Evolutionary conservation across 202 grass and related monocot species (phyloP), one percentile per base, ranked within the genome.

Genomic region (Panicum hallii): DNA sequence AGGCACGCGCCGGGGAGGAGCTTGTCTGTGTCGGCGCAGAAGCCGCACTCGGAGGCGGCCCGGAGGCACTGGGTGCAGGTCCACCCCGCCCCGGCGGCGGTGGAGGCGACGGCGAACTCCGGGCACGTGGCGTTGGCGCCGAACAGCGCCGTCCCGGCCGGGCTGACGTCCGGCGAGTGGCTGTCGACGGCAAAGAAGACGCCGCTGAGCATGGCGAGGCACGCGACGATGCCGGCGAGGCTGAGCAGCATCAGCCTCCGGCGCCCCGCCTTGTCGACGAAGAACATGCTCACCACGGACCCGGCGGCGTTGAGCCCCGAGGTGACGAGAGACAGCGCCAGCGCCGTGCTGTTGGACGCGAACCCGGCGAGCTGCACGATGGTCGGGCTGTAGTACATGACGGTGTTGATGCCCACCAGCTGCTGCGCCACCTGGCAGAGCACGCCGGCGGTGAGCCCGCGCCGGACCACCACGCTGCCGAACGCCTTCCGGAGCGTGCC

Each of bases 331-430:
- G 93, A 93, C 26, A 95, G 89, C 19, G 90, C 87, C 15, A 98
- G 83, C 10, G 93, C 95, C 15, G 91, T 91, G 54, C 75, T 81
- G 83, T 98, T 98, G n/a, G 95, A 98, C 11, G 95, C 89, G 62
- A 93, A 95, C 15, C 95, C 93, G 28, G 95, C 95, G 26, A 98
- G 85, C 78, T 95, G 95, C 57, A 93, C 91, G 34, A 98, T 98
- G 1, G 89, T 93, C 5, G 95, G 93, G 72, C 87, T 92, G 85
- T 98, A 98, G 92, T 98, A 98, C 95, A 93, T 98, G 49, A 93
- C 93, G 10, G 95, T 98, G 85, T 95, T 98, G 87, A 98, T 98
- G 13, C 95, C 95, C 38, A 91, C 93, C 9, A 98, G 81, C 79
- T 95, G 93, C 91, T 98, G 95, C 57, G 94, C 93, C 65, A 94